phyloP scores from a whole-genome alignment of 2,329 filamentous ascomycete species.

The Furcasterigmium sp. region DNA sequence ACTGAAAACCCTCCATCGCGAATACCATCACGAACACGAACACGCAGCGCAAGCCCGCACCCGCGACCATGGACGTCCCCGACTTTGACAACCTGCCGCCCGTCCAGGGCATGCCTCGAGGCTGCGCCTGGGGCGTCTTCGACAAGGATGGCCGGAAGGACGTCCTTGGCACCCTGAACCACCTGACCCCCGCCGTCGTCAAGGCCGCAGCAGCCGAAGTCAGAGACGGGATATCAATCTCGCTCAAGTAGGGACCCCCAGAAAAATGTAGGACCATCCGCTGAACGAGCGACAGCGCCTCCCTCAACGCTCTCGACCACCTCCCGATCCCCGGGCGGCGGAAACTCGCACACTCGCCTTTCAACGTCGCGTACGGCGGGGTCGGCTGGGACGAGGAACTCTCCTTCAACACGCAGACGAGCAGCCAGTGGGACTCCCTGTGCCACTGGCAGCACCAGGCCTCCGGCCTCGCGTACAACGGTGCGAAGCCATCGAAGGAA shows the following conservation, averaged over 20 bases:
- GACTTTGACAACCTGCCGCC: constrained; percentile 36
- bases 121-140: constrained; percentile 48
- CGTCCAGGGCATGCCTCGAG: constrained; percentile 37
- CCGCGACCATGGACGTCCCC: constrained; percentile 22
- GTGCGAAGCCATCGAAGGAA: constrained; percentile 30
- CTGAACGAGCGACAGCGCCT: constrained; percentile 25
- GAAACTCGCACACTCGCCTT: constrained; percentile 26
- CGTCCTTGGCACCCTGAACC: constrained; percentile 45
- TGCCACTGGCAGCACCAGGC: constrained; percentile 40
- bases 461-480: constrained; percentile 44
- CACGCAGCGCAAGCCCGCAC: too few species aligned
- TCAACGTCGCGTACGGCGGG: constrained; percentile 24
- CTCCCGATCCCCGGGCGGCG: constrained; percentile 28
- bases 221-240: constrained; percentile 43
- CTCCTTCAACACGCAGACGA: constrained; percentile 49
- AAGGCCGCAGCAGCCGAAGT: constrained; percentile 35
- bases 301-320: constrained; percentile 32
- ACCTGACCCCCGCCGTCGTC: constrained; percentile 41
- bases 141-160: constrained; percentile 45
- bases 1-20: too few species aligned
- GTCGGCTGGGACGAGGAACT: constrained; percentile 43
- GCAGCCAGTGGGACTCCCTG: constrained; percentile 52
- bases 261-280: not conserved
- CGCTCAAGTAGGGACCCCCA: constrained; percentile 38
- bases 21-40: too few species aligned